Conservation (phyloP, 495 filamentous ascomycete species). For the Hapsidospora chrysogenum region DNA sequence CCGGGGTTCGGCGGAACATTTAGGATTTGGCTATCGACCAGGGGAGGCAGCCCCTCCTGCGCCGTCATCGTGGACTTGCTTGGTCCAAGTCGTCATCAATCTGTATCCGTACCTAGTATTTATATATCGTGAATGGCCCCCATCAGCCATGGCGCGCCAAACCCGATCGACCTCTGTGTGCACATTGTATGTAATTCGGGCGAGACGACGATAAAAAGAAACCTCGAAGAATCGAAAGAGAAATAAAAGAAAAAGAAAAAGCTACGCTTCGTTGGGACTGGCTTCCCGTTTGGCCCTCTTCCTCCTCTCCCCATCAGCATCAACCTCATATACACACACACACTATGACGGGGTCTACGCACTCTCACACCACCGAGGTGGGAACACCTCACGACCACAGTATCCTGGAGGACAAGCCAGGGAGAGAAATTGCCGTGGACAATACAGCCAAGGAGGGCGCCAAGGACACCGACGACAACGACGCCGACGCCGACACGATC, state of each 20-base stretch:
- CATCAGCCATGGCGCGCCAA: too few species aligned
- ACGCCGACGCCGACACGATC: neutral
- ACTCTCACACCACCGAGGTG: neutral
- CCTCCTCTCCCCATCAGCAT: neutral
- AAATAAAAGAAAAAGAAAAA: neutral
- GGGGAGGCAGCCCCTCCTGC: too few species aligned
- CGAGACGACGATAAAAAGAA: too few species aligned
- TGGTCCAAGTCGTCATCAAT: too few species aligned
- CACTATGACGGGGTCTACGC: neutral
- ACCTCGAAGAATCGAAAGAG: neutral
- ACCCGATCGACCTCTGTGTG: too few species aligned
- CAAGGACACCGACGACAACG: neutral
- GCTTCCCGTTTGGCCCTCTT: neutral
- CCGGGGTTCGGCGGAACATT: too few species aligned
- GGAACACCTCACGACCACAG: neutral
- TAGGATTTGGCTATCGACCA: too few species aligned
- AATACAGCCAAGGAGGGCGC: neutral
- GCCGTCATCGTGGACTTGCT: too few species aligned
- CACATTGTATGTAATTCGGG: too few species aligned
- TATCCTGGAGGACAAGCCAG: neutral
- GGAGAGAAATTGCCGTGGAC: neutral
- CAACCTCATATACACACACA: neutral
- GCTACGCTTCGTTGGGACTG: neutral
- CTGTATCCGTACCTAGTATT: too few species aligned
- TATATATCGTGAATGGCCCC: too few species aligned